Conservation (phyloP, 2,329 filamentous ascomycete genomes). For the Phaeophleospora eucalypticola region DNA sequence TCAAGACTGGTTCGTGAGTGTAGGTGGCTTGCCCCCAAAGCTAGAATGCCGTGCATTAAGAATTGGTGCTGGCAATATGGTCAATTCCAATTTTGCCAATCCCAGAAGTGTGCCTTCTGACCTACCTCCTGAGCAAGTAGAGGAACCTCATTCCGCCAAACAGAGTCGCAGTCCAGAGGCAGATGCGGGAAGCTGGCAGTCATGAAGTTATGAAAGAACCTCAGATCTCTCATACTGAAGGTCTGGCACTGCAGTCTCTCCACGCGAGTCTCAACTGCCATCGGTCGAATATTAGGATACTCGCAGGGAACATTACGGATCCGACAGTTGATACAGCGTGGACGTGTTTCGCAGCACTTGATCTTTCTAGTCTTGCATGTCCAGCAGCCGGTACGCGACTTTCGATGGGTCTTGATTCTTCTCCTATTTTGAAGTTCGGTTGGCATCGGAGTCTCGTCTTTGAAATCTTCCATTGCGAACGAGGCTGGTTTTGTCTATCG, state of each 20-base stretch:
- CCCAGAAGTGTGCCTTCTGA: too few species aligned
- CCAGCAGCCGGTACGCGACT: conserved; percentile 1
- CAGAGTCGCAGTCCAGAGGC: background rate
- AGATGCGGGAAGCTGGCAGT: background rate
- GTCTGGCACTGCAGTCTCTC: background rate
- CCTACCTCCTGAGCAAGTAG: background rate
- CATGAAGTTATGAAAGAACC: conserved; percentile 3
- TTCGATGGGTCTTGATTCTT: conserved; percentile 1
- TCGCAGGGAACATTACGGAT: background rate
- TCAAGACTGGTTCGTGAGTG: background rate
- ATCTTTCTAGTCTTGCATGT: conserved; percentile 1
- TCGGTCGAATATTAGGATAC: background rate
- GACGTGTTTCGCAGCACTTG: conserved; percentile 1
- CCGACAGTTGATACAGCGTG: background rate
- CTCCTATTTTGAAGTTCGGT: too few species aligned
- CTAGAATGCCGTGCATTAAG: conserved; percentile 1
- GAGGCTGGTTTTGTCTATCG: too few species aligned
- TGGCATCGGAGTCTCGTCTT: too few species aligned
- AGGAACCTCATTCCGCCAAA: background rate
- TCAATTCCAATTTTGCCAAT: too few species aligned
- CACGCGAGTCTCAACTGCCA: background rate
- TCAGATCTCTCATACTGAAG: background rate
- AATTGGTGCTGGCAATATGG: background rate
- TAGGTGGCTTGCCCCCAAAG: background rate
- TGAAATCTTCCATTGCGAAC: too few species aligned